A percentile compares a stretch with the other conserved stretches of the same genome.
phyloP scores from a whole-genome alignment of 352 stramenopile species.

The Phytopythium mirpurense region DNA sequence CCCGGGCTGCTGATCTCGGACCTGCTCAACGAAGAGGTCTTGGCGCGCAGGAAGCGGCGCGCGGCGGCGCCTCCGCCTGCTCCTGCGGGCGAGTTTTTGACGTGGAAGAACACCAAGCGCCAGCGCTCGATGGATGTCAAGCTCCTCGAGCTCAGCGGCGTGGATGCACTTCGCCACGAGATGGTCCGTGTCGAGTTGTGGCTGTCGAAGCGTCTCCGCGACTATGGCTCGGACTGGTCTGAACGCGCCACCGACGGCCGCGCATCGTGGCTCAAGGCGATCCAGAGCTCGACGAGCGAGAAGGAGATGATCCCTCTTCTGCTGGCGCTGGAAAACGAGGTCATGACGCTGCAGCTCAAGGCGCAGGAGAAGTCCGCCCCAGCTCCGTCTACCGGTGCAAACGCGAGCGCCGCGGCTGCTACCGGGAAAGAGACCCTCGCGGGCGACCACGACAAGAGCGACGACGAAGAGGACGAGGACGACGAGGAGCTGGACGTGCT shows the following conservation, averaged over 20 bases:
- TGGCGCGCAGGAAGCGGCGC: conserved; percentile 34
- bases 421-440: conserved; percentile 1
- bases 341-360: conserved; percentile 47
- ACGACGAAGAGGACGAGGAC: conserved; percentile 75
- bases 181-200: conserved; percentile 52
- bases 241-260: conserved; percentile 35
- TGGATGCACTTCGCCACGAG: conserved; percentile 54
- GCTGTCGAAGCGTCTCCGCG: conserved; percentile 56
- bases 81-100: conserved; percentile 27
- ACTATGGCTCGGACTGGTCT: conserved; percentile 54
- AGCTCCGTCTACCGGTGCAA: conserved; percentile 1
- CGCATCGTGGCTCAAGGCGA: conserved; percentile 39
- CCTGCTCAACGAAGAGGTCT: conserved; percentile 54
- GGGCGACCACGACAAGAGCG: conserved; percentile 53
- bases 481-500: conserved; percentile 55
- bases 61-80: conserved; percentile 3
- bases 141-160: conserved; percentile 13
- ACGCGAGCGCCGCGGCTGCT: not conserved
- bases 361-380: conserved; percentile 13
- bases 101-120: conserved; percentile 68
- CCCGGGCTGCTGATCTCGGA: conserved; percentile 72
- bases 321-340: conserved; percentile 58
- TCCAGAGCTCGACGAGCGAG: conserved; percentile 30
- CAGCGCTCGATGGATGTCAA: not conserved
- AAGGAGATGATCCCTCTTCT: conserved; percentile 35